Conservation (phyloP, 1,139 yeast genomes). For the Candida buenavistaensis region DNA sequence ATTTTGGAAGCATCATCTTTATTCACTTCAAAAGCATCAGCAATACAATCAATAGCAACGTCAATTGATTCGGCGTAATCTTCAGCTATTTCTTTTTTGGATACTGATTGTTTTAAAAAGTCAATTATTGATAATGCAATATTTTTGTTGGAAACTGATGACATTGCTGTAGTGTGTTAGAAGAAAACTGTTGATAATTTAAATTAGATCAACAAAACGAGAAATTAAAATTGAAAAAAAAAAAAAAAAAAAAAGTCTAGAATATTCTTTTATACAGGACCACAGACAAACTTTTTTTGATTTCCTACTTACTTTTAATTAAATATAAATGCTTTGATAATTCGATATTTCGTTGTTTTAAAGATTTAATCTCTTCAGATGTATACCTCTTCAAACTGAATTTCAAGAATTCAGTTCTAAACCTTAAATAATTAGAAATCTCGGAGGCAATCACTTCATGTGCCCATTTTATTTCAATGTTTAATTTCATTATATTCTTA, state of each 20-base stretch:
- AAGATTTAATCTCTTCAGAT: slow-evolving; percentile 11
- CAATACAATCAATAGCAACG: slow-evolving; percentile 89
- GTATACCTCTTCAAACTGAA: slow-evolving; percentile 37
- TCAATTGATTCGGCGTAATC: slow-evolving; percentile 92
- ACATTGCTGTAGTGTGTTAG: no score
- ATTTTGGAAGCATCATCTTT: slow-evolving; percentile 42
- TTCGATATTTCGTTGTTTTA: slow-evolving; percentile 13
- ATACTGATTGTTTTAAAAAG: slow-evolving; percentile 62
- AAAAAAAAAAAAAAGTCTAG: no score
- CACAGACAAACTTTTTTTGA: background rate
- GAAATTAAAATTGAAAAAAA: no score
- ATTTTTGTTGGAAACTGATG: slow-evolving; percentile 51
- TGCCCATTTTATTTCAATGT: slow-evolving; percentile 39
- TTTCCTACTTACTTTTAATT: background rate
- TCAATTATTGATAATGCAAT: slow-evolving; percentile 75
- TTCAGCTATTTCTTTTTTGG: slow-evolving; percentile 64
- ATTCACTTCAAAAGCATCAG: slow-evolving; percentile 80
- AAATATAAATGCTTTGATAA: slow-evolving; percentile 8
- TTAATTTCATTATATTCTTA: slow-evolving; percentile 33
- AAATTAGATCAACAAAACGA: no score
- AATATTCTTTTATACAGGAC: no score
- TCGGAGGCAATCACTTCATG: slow-evolving; percentile 67
- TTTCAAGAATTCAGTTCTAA: slow-evolving; percentile 43
- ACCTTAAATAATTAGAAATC: slow-evolving; percentile 55
- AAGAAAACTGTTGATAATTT: no score